These are phyloP conservation scores for Heritiera littoralis DNA, from an alignment of 345 rosid genomes.

Conservation along the genomic window DNA sequence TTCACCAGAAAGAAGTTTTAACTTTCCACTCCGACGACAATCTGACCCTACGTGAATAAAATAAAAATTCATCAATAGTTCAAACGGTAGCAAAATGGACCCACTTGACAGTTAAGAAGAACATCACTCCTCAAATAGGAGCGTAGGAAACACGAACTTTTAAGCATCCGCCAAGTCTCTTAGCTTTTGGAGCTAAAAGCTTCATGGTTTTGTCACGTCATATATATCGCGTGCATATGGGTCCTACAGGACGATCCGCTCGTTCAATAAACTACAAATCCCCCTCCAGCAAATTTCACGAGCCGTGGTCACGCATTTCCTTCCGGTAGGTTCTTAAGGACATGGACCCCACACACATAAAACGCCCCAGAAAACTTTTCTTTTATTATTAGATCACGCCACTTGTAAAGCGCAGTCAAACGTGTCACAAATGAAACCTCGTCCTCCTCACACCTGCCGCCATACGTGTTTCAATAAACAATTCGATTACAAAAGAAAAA, in stretches of 20 bases:
- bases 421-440: slow-evolving; percentile 3
- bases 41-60: neutral
- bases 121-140: neutral
- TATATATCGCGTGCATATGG: neutral
- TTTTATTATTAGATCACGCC: neutral
- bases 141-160: neutral
- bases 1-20: no score
- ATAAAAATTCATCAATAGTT: neutral
- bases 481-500: neutral
- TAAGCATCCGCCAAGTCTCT: neutral
- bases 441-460: slow-evolving; percentile 22
- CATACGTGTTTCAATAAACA: slow-evolving; percentile 2
- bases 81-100: slow-evolving; percentile 2
- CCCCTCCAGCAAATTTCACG: neutral
- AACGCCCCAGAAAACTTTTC: neutral
- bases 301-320: neutral
- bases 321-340: slow-evolving; percentile 11
- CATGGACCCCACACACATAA: neutral
- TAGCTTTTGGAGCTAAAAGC: neutral
- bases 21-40: neutral
- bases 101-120: slow-evolving; percentile 17
- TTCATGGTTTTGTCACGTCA: neutral
- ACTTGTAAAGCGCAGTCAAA: slow-evolving; percentile 16
- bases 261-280: no score
- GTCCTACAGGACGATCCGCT: no score